phyloP scores from a whole-genome alignment of 495 filamentous ascomycete genomes.

The Xylaria venustula region DNA sequence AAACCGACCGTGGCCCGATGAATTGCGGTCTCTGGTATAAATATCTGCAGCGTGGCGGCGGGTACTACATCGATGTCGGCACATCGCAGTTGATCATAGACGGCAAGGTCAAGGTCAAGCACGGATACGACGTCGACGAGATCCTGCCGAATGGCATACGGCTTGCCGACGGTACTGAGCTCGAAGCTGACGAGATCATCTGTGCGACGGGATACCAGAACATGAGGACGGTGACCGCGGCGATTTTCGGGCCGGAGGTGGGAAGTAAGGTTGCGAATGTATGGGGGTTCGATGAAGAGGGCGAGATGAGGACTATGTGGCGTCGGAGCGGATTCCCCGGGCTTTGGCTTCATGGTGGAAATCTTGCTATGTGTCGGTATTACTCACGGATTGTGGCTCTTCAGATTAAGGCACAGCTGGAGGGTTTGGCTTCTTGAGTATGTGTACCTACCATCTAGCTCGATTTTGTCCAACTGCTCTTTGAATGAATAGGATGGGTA shows the following conservation, averaged over 20 bases:
- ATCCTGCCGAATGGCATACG: conserved; percentile 59
- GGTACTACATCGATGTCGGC: conserved; percentile 84
- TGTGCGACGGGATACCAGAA: conserved; percentile 83
- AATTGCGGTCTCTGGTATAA: conserved; percentile 68
- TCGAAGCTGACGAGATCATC: conserved; percentile 78
- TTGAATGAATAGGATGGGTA: no score
- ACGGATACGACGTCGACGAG: conserved; percentile 62
- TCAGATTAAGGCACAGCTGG: conserved; percentile 70
- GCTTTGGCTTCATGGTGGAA: conserved; percentile 84
- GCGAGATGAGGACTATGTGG: conserved; percentile 75
- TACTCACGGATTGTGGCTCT: conserved; percentile 70
- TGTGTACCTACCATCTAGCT: not conserved
- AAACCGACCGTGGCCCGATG: conserved; percentile 64
- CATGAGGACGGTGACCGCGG: conserved; percentile 63
- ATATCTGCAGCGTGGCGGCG: conserved; percentile 72
- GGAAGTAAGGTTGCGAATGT: conserved; percentile 65
- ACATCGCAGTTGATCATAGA: conserved; percentile 69
- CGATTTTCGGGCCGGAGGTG: conserved; percentile 69
- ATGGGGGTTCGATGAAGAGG: conserved; percentile 78
- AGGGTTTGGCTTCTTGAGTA: conserved; percentile 40
- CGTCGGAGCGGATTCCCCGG: conserved; percentile 66
- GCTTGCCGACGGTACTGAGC: conserved; percentile 64
- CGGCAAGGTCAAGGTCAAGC: conserved; percentile 74
- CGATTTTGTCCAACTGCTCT: no score
- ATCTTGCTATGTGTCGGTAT: conserved; percentile 70